Evolutionary conservation across 2,329 filamentous ascomycete genomes (phyloP).

Genomic region (Aspergillus ibericus): DNA sequence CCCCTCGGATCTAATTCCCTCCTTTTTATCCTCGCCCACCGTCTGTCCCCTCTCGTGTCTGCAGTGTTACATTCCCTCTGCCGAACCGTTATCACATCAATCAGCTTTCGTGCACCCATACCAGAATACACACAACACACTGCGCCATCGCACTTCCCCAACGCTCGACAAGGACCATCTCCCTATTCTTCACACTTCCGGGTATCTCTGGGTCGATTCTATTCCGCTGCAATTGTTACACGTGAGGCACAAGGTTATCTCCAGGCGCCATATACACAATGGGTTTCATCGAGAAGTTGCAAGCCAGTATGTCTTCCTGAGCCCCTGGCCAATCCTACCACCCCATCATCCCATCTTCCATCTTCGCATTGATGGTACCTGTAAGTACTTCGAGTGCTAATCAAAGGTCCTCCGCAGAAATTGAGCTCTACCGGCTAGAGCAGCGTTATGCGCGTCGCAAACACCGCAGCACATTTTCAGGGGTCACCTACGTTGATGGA

Average conservation of each 20-base stretch:
- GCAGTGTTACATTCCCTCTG: background rate
- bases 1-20: background rate
- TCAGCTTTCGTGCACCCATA: background rate
- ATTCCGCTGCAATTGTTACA: background rate
- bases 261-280: conserved; percentile 33
- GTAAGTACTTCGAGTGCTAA: conserved; percentile 6
- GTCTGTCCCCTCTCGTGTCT: background rate
- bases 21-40: background rate
- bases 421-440: conserved; percentile 93
- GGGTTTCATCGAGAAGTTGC: conserved; percentile 53
- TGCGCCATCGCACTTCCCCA: background rate
- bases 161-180: background rate
- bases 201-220: background rate
- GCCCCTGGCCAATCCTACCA: background rate
- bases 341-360: background rate
- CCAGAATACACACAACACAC: background rate
- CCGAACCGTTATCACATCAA: background rate
- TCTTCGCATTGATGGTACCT: background rate
- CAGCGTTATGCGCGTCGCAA: conserved; percentile 91
- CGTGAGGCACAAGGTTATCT: background rate
- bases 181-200: background rate
- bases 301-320: conserved; percentile 46
- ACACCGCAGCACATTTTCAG: conserved; percentile 84
- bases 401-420: conserved; percentile 47
- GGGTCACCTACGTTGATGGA: conserved; percentile 89